Conservation (phyloP, 495 filamentous ascomycete species). For the Lasiosphaeris hirsuta region DNA sequence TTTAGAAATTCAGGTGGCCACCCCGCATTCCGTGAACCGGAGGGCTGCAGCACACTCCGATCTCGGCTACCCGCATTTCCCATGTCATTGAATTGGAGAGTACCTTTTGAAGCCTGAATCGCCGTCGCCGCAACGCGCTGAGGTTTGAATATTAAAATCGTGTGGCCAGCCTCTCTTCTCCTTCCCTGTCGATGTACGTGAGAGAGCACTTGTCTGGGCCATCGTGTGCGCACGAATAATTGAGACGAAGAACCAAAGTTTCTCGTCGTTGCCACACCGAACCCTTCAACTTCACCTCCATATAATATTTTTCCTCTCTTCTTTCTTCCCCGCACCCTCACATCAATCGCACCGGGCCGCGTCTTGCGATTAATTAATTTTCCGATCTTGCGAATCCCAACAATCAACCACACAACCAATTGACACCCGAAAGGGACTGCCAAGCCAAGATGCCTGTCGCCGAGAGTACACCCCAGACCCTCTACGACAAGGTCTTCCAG, state of each 20-base stretch:
- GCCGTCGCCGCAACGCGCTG: no score
- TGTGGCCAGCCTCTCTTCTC: no score
- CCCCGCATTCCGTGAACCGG: slow-evolving; percentile 41
- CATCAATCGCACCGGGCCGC: background rate
- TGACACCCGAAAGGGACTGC: slow-evolving; percentile 3
- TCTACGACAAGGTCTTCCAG: slow-evolving; percentile 97
- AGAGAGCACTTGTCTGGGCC: no score
- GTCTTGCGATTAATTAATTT: no score
- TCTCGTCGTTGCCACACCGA: background rate
- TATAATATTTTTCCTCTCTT: background rate
- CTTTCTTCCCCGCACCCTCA: background rate
- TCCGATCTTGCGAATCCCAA: no score
- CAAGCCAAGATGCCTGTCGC: slow-evolving; percentile 69
- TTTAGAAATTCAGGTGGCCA: slow-evolving; percentile 35
- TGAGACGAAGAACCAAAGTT: background rate
- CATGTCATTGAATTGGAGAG: slow-evolving; percentile 7
- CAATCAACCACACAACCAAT: background rate
- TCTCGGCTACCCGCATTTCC: background rate
- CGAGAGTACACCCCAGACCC: slow-evolving; percentile 73
- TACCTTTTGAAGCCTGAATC: background rate
- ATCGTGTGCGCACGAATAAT: background rate
- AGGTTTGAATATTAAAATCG: no score
- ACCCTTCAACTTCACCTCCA: background rate
- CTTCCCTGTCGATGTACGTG: no score
- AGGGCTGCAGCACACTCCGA: slow-evolving; percentile 26